Evolutionary conservation across 352 stramenopile genomes (phyloP), one percentile per base, ranked within the genome.

Genomic region (Globisporangium heterothallicum): DNA sequence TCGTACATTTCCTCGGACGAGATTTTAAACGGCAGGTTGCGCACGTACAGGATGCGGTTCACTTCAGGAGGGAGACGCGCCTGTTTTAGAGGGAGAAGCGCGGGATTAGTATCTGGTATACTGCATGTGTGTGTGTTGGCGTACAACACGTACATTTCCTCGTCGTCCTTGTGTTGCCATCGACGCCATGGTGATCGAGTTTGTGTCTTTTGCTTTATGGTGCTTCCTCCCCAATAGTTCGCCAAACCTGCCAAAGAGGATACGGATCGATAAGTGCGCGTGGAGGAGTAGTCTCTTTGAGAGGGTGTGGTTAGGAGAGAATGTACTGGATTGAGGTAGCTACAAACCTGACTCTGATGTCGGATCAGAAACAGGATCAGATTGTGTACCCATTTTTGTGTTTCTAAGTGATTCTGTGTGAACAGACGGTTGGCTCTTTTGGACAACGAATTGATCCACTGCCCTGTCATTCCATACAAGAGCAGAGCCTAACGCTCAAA

Each of bases 21-120:
- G 53, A 99, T 94, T 67, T 98, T 98, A 70, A 99, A 99, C 18
- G 97, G 97, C 44, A 99, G 76, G 73, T 99, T 99, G 30, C 96
- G 90, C 56, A 98, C 90, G 63, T 96, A 97, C 27, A 99, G 63
- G 50, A 99, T 95, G 34, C 96, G 88, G 73, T 99, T 99, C 10
- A 99, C 97, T 76, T 99, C 97, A 8, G 97, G 97, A 22, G 97
- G 96, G 12, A 99, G 80, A 21, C 93, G 84, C 26, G 74, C 78
- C 84, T 93, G 70, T 18, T 36, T 12, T 6, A 44, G 22, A 38
- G 45, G 13, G 16, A n/a, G 7, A 58, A n/a, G n/a, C n/a, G n/a
- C n/a, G 18, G 16, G 18, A 6, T 10, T 4, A 32, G 1, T 13
- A 36, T 8, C 30, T 16, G 10, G 29, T 34, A 10, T 34, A 34